A percentile compares a stretch with the other conserved stretches of the same genome.
phyloP scores from a whole-genome alignment of 192 early-diverging fungal genomes.

The Gryganskiella cystojenkinii region DNA sequence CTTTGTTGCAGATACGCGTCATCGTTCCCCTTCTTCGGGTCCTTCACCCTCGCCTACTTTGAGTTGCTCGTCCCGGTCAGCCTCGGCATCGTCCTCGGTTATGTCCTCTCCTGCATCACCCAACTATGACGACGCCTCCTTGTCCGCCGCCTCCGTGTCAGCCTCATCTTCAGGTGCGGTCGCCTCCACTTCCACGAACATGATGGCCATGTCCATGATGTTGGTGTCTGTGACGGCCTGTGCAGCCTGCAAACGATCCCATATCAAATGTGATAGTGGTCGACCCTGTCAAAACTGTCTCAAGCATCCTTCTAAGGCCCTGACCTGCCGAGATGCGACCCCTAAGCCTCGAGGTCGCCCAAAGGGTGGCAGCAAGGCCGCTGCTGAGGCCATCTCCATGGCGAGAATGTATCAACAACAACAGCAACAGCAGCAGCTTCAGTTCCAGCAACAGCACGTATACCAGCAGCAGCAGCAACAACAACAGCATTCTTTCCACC shows the following conservation, averaged over 20 bases:
- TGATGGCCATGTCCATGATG: background rate
- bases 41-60: background rate
- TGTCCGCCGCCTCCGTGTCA: constrained; percentile 16
- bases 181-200: constrained; percentile 16
- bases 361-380: constrained; percentile 49
- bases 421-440: constrained; percentile 2
- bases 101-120: constrained; percentile 22
- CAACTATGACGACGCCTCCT: constrained; percentile 3
- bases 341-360: constrained; percentile 51
- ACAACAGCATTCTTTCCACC: background rate
- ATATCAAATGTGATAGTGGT: constrained; percentile 48
- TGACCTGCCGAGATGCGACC: constrained; percentile 41
- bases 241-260: constrained; percentile 41
- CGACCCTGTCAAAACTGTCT: constrained; percentile 41
- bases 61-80: constrained; percentile 3
- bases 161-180: no score
- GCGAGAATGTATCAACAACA: constrained; percentile 9
- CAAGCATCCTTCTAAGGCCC: constrained; percentile 42
- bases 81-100: constrained; percentile 6
- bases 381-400: constrained; percentile 30
- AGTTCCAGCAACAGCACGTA: background rate
- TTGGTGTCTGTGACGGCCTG: constrained; percentile 27
- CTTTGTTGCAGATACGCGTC: no score
- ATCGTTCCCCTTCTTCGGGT: no score
- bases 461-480: background rate